A percentile compares a stretch with the other conserved stretches of the same genome.
These are phyloP conservation scores for Alternaria sp. DNA, from an alignment of 2,329 filamentous ascomycete genomes.

Conservation along the genomic window DNA sequence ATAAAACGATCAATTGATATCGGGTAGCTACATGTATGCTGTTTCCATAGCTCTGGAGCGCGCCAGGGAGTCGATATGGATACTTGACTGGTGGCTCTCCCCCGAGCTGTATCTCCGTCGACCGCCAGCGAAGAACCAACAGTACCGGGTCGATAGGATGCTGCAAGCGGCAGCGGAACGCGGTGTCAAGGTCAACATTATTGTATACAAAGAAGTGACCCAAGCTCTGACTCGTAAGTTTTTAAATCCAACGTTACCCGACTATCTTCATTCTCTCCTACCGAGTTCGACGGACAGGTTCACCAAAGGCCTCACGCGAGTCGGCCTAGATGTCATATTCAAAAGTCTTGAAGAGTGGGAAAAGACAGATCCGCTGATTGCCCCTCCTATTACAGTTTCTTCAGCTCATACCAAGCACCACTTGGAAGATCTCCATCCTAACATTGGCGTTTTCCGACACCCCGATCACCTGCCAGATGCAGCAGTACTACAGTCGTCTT, in stretches of 20 bases:
- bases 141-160: conserved; percentile 85
- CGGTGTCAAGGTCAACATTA: conserved; percentile 83
- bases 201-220: conserved; percentile 88
- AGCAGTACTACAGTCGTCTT: conserved; percentile 69
- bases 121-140: conserved; percentile 81
- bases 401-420: conserved; percentile 81
- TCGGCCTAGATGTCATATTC: conserved; percentile 56
- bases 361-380: conserved; percentile 56
- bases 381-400: conserved; percentile 61
- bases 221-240: conserved; percentile 80
- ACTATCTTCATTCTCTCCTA: conserved; percentile 56
- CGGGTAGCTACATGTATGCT: conserved; percentile 75
- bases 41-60: conserved; percentile 81
- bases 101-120: conserved; percentile 88
- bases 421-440: conserved; percentile 79
- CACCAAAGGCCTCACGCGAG: conserved; percentile 52
- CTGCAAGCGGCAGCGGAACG: conserved; percentile 82
- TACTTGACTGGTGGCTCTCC: conserved; percentile 88
- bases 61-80: conserved; percentile 81
- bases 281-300: conserved; percentile 52
- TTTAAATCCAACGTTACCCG: conserved; percentile 52
- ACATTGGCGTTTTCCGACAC: conserved; percentile 89
- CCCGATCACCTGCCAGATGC: conserved; percentile 85
- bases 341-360: conserved; percentile 57
- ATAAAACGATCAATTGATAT: neutral